phyloP scores from a whole-genome alignment of 345 rosid species.

The Raphanus raphanistrum region DNA sequence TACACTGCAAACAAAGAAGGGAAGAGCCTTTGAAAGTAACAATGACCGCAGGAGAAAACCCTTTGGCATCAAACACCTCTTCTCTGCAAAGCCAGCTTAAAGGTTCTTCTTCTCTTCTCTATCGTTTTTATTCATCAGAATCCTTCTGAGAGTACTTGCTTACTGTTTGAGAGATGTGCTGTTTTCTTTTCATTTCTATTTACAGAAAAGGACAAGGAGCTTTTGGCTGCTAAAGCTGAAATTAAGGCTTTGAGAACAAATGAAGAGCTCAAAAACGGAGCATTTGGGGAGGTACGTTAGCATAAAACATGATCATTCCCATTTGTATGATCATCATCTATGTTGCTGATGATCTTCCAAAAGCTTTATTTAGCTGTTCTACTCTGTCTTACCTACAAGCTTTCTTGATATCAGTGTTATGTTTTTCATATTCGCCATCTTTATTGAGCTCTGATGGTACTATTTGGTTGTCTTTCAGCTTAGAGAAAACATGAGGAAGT shows the following conservation, averaged over 20 bases:
- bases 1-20: slow-evolving; percentile 3
- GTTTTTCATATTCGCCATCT: not conserved
- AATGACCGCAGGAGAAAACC: slow-evolving; percentile 52
- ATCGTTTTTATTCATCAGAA: not conserved
- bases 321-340: not conserved
- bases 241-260: slow-evolving; percentile 64
- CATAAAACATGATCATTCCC: slow-evolving; percentile 1
- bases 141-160: slow-evolving; percentile 4
- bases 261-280: slow-evolving; percentile 70
- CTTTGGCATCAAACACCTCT: slow-evolving; percentile 67
- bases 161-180: not conserved
- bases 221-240: slow-evolving; percentile 57
- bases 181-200: not conserved
- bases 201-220: slow-evolving; percentile 66
- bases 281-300: slow-evolving; percentile 56
- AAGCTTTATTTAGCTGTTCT: not conserved
- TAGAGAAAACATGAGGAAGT: slow-evolving; percentile 46
- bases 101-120: slow-evolving; percentile 49
- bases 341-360: not conserved
- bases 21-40: slow-evolving; percentile 48
- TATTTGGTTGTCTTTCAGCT: slow-evolving; percentile 49
- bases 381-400: not conserved
- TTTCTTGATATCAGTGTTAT: slow-evolving; percentile 9
- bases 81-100: slow-evolving; percentile 63
- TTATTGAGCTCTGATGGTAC: slow-evolving; percentile 14